Base-by-base conservation (phyloP, 2,329 filamentous ascomycete species). In the Pyrenophora graminea region DNA sequence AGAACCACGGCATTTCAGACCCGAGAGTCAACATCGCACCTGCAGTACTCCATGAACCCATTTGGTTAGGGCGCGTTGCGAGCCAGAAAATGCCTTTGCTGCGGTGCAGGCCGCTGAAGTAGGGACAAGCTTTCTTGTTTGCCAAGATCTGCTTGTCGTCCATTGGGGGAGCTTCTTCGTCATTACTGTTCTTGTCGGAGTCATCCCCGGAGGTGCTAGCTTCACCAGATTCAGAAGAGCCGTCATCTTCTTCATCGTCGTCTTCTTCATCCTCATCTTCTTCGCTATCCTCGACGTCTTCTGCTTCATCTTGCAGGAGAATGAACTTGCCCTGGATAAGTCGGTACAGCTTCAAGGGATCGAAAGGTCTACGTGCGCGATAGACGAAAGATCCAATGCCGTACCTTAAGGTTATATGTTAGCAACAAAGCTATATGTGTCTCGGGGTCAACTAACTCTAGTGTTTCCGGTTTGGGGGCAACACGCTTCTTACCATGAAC, bases 361-460 rank as follows among this genome's bases (percentile, higher is more conserved):
- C 69, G 45, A 77, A 77, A 0, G 75, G 74, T 4, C 71, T 65
- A 4, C 82, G 77, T 0, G 83, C 81, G 1, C 79, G 77, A 66
- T 90, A 90, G 10, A 90, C 84, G 58, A 89, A 89, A 64, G 84
- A 90, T 31, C 83, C 81, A 9, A 90, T 86, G 6, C 85, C 85
- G 63, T 89, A 89, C 56, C 76, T 79, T 37, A 4, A 39, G 23
- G 37, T 17, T 5, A 7, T 5, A 4, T 8, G 18, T 51, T 8
- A 51, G 48, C 18, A 12, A 15, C 3, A 17, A 17, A 3, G 34
- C 23, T 5, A 5, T 13, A n/a, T 18, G 3, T 32, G 8, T 13
- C 10, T 8, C 4, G 15, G 12, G 7, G 7, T 9, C 21, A 27
- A 67, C 74, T 59, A 69, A 82, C 77, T 89, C 87, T 47, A 89